phyloP scores from a whole-genome alignment of 2,329 filamentous ascomycete genomes.

The Sporothrix phasma region DNA sequence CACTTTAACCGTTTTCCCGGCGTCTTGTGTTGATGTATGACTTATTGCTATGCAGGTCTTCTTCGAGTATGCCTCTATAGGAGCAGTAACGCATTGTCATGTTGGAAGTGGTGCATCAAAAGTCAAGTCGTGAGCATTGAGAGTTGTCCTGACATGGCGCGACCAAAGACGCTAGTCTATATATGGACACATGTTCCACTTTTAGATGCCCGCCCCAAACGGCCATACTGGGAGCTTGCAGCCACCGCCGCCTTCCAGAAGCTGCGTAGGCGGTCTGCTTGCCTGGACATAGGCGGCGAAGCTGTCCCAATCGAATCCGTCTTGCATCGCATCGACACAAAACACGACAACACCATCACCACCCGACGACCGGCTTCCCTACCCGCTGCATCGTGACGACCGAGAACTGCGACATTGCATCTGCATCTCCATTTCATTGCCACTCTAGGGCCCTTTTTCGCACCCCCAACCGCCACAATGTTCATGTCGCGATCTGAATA shows the following conservation, averaged over 20 bases:
- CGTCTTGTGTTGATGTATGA: too few relatives aligned
- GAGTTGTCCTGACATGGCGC: background rate
- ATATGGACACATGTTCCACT: background rate
- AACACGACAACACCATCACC: background rate
- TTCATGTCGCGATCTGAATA: slow-evolving; percentile 99
- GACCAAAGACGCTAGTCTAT: background rate
- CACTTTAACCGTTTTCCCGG: too few relatives aligned
- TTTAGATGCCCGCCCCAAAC: slow-evolving; percentile 13
- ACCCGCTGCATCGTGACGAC: background rate
- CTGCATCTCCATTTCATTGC: background rate
- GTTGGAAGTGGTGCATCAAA: too few relatives aligned
- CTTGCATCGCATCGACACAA: slow-evolving; percentile 11
- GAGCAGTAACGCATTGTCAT: too few relatives aligned
- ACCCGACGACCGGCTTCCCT: background rate
- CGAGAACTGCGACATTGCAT: background rate
- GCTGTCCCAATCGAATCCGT: slow-evolving; percentile 6
- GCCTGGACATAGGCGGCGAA: slow-evolving; percentile 20
- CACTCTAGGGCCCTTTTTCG: slow-evolving; percentile 9
- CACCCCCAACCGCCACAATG: slow-evolving; percentile 54
- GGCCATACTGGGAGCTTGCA: slow-evolving; percentile 7
- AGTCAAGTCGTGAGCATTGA: too few relatives aligned
- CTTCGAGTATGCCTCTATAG: too few relatives aligned
- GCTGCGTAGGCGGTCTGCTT: slow-evolving; percentile 24
- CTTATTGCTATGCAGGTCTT: too few relatives aligned
- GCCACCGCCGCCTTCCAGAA: slow-evolving; percentile 9